Percentiles rank a stretch among this genome's conserved stretches.
Evolutionary conservation across 2,329 filamentous ascomycete genomes (phyloP).

Genomic region (Stemphylium beticola): DNA sequence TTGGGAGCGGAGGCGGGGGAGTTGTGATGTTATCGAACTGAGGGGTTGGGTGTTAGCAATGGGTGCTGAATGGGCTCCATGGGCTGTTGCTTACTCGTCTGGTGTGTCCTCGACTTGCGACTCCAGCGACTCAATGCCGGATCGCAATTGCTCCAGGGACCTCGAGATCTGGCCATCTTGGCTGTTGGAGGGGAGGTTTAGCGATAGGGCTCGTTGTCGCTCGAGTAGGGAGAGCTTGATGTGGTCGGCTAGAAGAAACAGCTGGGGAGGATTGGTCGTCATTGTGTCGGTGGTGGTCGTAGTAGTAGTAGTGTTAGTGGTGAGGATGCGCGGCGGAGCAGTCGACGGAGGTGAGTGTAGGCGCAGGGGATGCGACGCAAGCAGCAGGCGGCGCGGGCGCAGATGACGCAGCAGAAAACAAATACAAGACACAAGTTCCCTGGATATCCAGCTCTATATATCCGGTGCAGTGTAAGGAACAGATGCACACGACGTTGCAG

Average conservation of each 20-base stretch:
- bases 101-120: conserved; percentile 64
- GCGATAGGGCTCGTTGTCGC: conserved; percentile 80
- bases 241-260: conserved; percentile 93
- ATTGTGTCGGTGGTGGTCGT: conserved; percentile 27
- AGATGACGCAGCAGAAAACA: conserved; percentile 6
- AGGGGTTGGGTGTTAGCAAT: background rate
- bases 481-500: conserved; percentile 1
- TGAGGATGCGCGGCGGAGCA: no score
- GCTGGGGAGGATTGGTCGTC: conserved; percentile 67
- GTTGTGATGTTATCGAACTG: conserved; percentile 58
- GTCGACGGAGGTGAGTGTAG: no score
- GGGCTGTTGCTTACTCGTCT: conserved; percentile 57
- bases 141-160: conserved; percentile 83
- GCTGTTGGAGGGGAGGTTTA: conserved; percentile 77
- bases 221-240: conserved; percentile 95
- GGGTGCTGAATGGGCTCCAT: background rate
- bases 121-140: conserved; percentile 76
- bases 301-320: conserved; percentile 5
- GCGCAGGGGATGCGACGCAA: no score
- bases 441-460: background rate
- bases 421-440: background rate
- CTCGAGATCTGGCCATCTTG: conserved; percentile 89
- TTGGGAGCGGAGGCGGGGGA: conserved; percentile 73
- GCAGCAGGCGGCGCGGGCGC: conserved; percentile 1
- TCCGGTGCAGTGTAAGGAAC: background rate